Evolutionary conservation across 441 rosid species (phyloP).

Genomic region (Monsonia emarginata): DNA sequence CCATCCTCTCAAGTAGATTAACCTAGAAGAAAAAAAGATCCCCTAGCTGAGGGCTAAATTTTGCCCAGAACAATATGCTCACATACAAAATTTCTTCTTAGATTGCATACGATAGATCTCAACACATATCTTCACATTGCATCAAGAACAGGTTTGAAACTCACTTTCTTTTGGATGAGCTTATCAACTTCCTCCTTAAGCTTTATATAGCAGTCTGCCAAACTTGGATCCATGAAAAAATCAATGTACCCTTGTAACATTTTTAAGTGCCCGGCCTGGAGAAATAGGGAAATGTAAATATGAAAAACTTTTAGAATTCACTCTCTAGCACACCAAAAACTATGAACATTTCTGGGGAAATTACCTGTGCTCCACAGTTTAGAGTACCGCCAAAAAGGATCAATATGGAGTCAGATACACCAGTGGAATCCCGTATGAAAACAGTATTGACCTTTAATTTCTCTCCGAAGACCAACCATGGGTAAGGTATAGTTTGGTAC

Average conservation of each 20-base stretch:
- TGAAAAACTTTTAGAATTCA: conserved; percentile 6
- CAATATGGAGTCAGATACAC: conserved; percentile 85
- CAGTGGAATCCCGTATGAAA: conserved; percentile 89
- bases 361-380: conserved; percentile 62
- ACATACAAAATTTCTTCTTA: too few relatives aligned
- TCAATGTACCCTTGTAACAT: conserved; percentile 89
- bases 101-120: not conserved
- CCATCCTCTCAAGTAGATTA: not conserved
- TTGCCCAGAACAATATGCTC: not conserved
- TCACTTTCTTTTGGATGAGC: conserved; percentile 67
- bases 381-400: conserved; percentile 83
- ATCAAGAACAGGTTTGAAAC: conserved; percentile 5
- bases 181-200: conserved; percentile 75
- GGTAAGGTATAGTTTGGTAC: conserved; percentile 76
- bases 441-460: conserved; percentile 89
- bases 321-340: not conserved
- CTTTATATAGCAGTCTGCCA: conserved; percentile 76
- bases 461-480: conserved; percentile 97
- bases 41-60: not conserved
- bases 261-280: conserved; percentile 83
- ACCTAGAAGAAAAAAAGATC: not conserved
- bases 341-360: conserved; percentile 1
- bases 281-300: conserved; percentile 20
- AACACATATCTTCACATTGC: not conserved
- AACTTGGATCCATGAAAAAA: conserved; percentile 84